phyloP scores from a whole-genome alignment of 805 yeast genomes.

The Candida ovalis region DNA sequence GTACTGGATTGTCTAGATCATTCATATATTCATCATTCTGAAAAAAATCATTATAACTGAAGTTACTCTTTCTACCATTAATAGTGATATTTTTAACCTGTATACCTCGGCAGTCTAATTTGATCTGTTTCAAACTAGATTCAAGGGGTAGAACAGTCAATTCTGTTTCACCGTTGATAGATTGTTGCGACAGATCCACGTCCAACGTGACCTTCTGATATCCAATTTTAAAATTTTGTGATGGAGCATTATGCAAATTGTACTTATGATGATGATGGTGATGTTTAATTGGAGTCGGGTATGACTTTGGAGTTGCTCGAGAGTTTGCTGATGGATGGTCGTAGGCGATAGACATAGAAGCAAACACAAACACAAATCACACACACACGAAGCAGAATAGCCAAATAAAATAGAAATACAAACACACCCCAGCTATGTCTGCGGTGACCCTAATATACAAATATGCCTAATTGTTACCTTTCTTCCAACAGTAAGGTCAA shows the following conservation, averaged over 20 bases:
- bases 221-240: constrained; percentile 63
- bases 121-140: constrained; percentile 51
- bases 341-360: constrained; percentile 7
- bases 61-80: constrained; percentile 57
- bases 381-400: not conserved
- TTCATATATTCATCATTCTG: constrained; percentile 35
- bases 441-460: not conserved
- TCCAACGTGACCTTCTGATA: constrained; percentile 83
- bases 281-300: constrained; percentile 21
- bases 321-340: constrained; percentile 24
- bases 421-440: not conserved
- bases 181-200: constrained; percentile 63
- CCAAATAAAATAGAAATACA: not conserved
- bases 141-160: constrained; percentile 73
- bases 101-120: constrained; percentile 79
- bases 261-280: constrained; percentile 22
- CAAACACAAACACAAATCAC: not conserved
- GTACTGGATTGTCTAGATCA: constrained; percentile 25
- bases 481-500: no score
- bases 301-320: constrained; percentile 21
- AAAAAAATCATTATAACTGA: constrained; percentile 48
- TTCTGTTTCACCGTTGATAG: constrained; percentile 73
- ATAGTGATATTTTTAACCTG: constrained; percentile 59
- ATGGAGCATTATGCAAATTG: constrained; percentile 23
- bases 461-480: no score